Evolutionary conservation across 1,284 basidiomycete species (phyloP).

Genomic region (Boletellus sp.): DNA sequence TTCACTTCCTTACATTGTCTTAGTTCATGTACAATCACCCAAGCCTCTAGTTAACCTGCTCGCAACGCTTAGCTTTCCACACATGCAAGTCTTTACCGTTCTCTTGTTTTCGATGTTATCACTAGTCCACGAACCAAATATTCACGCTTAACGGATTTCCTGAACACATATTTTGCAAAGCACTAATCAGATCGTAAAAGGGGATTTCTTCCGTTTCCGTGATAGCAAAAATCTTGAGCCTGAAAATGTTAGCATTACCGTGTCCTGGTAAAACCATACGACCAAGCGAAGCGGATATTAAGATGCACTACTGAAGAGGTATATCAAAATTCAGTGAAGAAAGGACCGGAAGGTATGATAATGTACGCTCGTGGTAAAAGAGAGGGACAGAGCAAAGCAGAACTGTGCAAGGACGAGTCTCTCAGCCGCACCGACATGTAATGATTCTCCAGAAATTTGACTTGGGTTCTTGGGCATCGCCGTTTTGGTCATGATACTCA

Average conservation of each 20-base stretch:
- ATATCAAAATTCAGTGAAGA: constrained; percentile 30
- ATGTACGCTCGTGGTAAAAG: constrained; percentile 24
- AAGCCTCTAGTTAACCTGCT: neutral
- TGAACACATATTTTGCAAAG: constrained; percentile 23
- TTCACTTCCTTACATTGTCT: neutral
- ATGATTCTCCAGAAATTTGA: constrained; percentile 61
- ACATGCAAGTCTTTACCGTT: neutral
- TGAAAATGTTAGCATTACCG: constrained; percentile 28
- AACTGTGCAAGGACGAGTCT: constrained; percentile 9
- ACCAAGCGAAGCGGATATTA: constrained; percentile 37
- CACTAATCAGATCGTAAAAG: constrained; percentile 31
- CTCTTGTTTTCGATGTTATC: constrained; percentile 2
- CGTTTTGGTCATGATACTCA: constrained; percentile 55
- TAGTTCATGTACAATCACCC: neutral
- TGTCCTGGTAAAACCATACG: constrained; percentile 32
- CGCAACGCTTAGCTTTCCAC: neutral
- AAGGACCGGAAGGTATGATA: constrained; percentile 26
- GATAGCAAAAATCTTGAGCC: constrained; percentile 23
- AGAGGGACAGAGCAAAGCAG: constrained; percentile 19
- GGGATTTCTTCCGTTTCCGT: constrained; percentile 20
- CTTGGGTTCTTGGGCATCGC: constrained; percentile 52
- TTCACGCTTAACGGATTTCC: constrained; percentile 10
- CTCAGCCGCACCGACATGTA: constrained; percentile 68
- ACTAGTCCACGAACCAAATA: neutral
- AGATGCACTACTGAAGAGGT: constrained; percentile 33